Percentiles rank a stretch among this genome's conserved stretches.
Conservation (phyloP, 2,329 filamentous ascomycete species). For the Colletotrichum somersetense region DNA sequence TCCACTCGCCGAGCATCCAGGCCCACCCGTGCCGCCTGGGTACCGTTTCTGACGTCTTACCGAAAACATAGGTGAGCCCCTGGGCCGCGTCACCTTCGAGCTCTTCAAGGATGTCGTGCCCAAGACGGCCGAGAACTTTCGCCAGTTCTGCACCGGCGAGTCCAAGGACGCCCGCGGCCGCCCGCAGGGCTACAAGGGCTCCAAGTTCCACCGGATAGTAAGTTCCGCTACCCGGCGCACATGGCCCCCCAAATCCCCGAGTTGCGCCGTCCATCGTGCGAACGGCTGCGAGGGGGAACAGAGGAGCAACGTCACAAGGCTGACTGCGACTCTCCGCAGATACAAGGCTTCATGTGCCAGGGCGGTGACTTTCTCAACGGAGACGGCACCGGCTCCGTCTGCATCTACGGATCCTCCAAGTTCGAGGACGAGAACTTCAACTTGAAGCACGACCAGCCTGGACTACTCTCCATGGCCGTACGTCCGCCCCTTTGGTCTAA, state of each 20-base stretch:
- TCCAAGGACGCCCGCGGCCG: slow-evolving; percentile 81
- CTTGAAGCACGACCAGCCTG: slow-evolving; percentile 81
- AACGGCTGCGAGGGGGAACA: background rate
- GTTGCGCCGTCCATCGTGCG: background rate
- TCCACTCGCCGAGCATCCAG: background rate
- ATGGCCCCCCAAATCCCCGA: background rate
- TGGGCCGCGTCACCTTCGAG: slow-evolving; percentile 91
- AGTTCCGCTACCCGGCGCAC: slow-evolving; percentile 50
- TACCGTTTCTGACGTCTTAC: slow-evolving; percentile 12
- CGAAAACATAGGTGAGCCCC: slow-evolving; percentile 75
- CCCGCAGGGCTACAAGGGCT: slow-evolving; percentile 93
- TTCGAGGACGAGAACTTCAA: slow-evolving; percentile 94
- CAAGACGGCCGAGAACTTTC: slow-evolving; percentile 95
- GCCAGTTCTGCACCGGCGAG: slow-evolving; percentile 96
- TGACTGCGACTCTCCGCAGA: slow-evolving; percentile 62
- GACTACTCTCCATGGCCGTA: slow-evolving; percentile 93
- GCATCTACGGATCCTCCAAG: slow-evolving; percentile 86
- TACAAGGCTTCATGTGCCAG: slow-evolving; percentile 97
- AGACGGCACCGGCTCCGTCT: slow-evolving; percentile 88
- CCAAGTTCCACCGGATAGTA: slow-evolving; percentile 94
- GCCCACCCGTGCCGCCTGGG: background rate
- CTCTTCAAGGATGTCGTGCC: slow-evolving; percentile 88
- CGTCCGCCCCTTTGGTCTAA: slow-evolving; percentile 51
- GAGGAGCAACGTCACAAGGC: slow-evolving; percentile 5
- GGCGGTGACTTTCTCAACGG: slow-evolving; percentile 96